Base-by-base conservation (phyloP, 2,329 filamentous ascomycete genomes). In the Aspergillus proliferans region DNA sequence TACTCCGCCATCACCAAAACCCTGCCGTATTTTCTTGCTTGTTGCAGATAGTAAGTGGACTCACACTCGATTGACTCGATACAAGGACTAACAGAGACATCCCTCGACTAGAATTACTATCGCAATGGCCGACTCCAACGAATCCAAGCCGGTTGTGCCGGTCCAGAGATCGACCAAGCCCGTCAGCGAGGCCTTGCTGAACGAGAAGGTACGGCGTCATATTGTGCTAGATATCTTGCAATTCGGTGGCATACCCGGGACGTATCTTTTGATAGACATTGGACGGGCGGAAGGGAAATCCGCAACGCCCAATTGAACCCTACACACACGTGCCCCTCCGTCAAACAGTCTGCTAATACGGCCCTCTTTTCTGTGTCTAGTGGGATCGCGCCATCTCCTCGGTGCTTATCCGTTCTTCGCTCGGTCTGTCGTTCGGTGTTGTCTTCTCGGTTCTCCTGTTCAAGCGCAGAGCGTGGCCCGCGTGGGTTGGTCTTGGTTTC, bases 351-450 rank as follows among this genome's bases (percentile, higher is more conserved):
- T 40, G 49, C 59, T 61, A 59, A 61, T 44, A 45, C 30, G 34
- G 40, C 22, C 22, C 50, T 41, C 30, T 51, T 40, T 43, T 53
- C 45, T 56, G 49, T 54, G 45, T 47, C 57, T 61, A 98, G 93
- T 98, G 93, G 93, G 93, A 98, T 72, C 92, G 88, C 76, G 96
- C 93, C 75, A 85, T 98, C 62, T 97, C 93, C 62, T 96, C 94
- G 68, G 83, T 96, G 73, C 83, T 98, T 69, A 94, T 98, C 79
- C 91, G 94, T 74, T 97, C 92, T 58, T 86, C 88, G 49, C 86
- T 98, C 72, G 93, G 93, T 66, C 87, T 97, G 69, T 89, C 87
- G 61, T 98, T 98, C 76, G 93, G 93, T 69, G 86, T 98, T 71
- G 88, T 98, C 75, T 97, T 98, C 80, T 97, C 93, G 53, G 91